These are phyloP conservation scores for Flaveria ramosissima DNA, from an alignment of 129 eudicot species.

Conservation along the genomic window DNA sequence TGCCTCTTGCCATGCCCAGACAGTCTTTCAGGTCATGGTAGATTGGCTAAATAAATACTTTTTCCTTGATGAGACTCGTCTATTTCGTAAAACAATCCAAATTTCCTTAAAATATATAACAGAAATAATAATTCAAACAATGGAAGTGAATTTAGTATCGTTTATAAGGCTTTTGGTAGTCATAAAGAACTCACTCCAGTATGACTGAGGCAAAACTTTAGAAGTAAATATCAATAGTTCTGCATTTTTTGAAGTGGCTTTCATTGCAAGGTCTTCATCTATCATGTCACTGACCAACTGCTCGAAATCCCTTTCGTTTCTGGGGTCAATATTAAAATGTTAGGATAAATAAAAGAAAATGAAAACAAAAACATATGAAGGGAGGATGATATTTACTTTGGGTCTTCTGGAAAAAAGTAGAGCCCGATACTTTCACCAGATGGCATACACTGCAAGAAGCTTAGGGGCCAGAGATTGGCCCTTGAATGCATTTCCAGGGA, in stretches of 20 bases:
- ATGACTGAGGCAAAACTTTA: slow-evolving; percentile 42
- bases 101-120: not conserved
- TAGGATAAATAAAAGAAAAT: slow-evolving; percentile 2
- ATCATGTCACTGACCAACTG: slow-evolving; percentile 59
- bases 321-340: slow-evolving; percentile 21
- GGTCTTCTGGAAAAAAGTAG: slow-evolving; percentile 53
- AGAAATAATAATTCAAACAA: not conserved
- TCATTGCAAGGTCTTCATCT: slow-evolving; percentile 59
- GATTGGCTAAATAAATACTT: not conserved
- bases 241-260: slow-evolving; percentile 46
- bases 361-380: not conserved
- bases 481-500: slow-evolving; percentile 55
- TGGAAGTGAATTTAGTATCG: not conserved
- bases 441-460: slow-evolving; percentile 48
- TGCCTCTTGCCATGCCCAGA: no score
- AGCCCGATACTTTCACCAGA: slow-evolving; percentile 53
- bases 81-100: slow-evolving; percentile 5
- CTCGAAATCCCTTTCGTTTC: slow-evolving; percentile 49
- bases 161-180: not conserved
- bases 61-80: not conserved
- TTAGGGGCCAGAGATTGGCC: slow-evolving; percentile 54
- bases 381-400: slow-evolving; percentile 39
- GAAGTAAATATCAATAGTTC: slow-evolving; percentile 75
- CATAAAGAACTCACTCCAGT: slow-evolving; percentile 51
- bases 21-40: slow-evolving; percentile 7